These are phyloP conservation scores for Zea luxurians DNA, from an alignment of 176 grass and related monocot genomes.

Conservation along the genomic window DNA sequence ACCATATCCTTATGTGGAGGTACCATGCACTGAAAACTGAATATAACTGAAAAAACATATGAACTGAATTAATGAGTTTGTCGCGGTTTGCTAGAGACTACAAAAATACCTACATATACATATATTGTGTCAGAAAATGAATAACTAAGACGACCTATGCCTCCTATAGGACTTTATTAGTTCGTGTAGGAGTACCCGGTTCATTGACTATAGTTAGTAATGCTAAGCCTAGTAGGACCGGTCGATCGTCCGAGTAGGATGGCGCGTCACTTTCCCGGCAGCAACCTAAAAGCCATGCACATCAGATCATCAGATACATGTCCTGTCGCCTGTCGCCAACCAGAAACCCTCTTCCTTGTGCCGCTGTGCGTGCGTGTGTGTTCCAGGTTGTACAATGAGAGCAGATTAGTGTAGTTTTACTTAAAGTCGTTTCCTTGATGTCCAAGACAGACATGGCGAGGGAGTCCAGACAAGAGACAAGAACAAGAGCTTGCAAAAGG, in stretches of 20 bases:
- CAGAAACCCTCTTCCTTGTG: slow-evolving; percentile 20
- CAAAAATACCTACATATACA: too few relatives aligned
- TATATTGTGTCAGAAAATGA: too few relatives aligned
- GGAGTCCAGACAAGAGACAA: slow-evolving; percentile 34
- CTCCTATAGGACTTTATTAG: too few relatives aligned
- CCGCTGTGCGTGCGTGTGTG: not conserved
- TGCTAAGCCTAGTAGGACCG: too few relatives aligned
- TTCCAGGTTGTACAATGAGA: slow-evolving; percentile 23
- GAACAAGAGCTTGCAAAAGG: slow-evolving; percentile 20
- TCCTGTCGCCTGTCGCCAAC: slow-evolving; percentile 45
- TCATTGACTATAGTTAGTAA: too few relatives aligned
- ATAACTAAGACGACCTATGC: too few relatives aligned
- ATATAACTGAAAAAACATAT: too few relatives aligned
- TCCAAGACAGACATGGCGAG: slow-evolving; percentile 44
- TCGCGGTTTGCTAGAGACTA: too few relatives aligned
- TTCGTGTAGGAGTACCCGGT: too few relatives aligned
- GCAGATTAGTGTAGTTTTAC: slow-evolving; percentile 34
- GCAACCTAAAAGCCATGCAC: slow-evolving; percentile 31
- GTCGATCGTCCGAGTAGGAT: slow-evolving; percentile 37
- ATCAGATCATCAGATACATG: slow-evolving; percentile 36
- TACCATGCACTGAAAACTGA: too few relatives aligned
- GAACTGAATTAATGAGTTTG: too few relatives aligned
- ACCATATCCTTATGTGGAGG: too few relatives aligned
- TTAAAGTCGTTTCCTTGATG: slow-evolving; percentile 53
- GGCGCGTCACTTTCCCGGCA: slow-evolving; percentile 38